Evolutionary conservation across 352 stramenopile genomes (phyloP), one percentile per base, ranked within the genome.

Genomic region (Pythium chondricola): DNA sequence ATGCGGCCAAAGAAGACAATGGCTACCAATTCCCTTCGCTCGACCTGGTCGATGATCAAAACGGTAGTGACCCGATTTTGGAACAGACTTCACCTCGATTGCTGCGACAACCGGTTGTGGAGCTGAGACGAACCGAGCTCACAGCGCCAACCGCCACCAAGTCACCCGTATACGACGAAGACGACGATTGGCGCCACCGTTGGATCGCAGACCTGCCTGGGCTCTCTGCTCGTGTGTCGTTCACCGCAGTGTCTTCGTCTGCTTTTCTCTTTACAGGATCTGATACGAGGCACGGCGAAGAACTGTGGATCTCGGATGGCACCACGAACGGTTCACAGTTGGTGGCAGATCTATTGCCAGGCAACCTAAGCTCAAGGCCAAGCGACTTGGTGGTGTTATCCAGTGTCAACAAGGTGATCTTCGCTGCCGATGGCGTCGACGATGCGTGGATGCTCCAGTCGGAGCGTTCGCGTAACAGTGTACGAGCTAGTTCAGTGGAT

Each of bases 291-390:
- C 40, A 73, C 37, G 81, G 83, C 8, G 54, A 66, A 27, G 83
- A 95, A 43, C 68, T 95, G 4, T 93, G 82, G 79, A 35, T 62
- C 4, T 82, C 72, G 6, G 74, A 89, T 21, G 65, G 75, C 27
- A 65, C 60, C 2, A 26, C 41, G 10, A 52, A 58, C n/a, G 62
- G 63, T 4, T 82, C 77, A 16, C 39, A 43, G 14, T 50, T 88
- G n/a, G 40, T 89, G 5, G 63, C 52, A 9, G 84, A 95, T 43
- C 35, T 92, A 10, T 45, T 63, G 26, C 84, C 84, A 5, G 84
- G 84, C 18, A 18, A 56, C 10, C 27, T 20, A 6, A 58, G 64
- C 35, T 74, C 68, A 0, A 27, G 40, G 2, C 80, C 83, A 2
- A 43, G 47, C 32, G 67, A 71, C 16, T 56, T 95, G 10, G 62